phyloP scores from a whole-genome alignment of 805 yeast species.

The Cyberlindnera samutprakarnensis region DNA sequence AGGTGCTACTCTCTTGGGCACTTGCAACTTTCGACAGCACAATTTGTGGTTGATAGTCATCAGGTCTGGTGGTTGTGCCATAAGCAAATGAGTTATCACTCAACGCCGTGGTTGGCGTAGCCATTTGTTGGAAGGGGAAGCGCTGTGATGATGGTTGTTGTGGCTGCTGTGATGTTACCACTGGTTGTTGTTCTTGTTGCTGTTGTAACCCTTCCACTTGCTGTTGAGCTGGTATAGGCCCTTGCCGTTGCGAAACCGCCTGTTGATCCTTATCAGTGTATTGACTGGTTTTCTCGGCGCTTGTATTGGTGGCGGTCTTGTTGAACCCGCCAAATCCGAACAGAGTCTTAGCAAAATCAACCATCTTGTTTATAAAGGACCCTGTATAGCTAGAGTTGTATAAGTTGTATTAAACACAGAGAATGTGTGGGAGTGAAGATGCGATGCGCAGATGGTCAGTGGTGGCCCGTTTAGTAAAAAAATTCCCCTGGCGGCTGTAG shows the following conservation, averaged over 20 bases:
- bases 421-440: too few relatives aligned
- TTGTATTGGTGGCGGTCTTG: conserved; percentile 11
- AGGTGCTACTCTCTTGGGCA: background rate
- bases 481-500: too few relatives aligned
- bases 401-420: too few relatives aligned
- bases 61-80: conserved; percentile 51
- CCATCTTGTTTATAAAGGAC: conserved; percentile 24
- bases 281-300: conserved; percentile 8
- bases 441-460: too few relatives aligned
- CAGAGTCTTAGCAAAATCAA: conserved; percentile 31
- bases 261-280: background rate
- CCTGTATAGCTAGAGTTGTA: too few relatives aligned
- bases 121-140: conserved; percentile 37
- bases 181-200: conserved; percentile 6
- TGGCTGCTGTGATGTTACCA: conserved; percentile 7
- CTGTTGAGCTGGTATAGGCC: background rate
- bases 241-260: background rate
- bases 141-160: conserved; percentile 7
- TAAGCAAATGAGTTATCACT: conserved; percentile 55
- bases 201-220: conserved; percentile 1
- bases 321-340: conserved; percentile 29
- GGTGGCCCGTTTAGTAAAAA: background rate
- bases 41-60: conserved; percentile 27
- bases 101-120: conserved; percentile 65
- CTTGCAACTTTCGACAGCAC: conserved; percentile 27